Evolutionary conservation across 2,329 filamentous ascomycete genomes (phyloP).

Genomic region (Pseudocercospora ulei): DNA sequence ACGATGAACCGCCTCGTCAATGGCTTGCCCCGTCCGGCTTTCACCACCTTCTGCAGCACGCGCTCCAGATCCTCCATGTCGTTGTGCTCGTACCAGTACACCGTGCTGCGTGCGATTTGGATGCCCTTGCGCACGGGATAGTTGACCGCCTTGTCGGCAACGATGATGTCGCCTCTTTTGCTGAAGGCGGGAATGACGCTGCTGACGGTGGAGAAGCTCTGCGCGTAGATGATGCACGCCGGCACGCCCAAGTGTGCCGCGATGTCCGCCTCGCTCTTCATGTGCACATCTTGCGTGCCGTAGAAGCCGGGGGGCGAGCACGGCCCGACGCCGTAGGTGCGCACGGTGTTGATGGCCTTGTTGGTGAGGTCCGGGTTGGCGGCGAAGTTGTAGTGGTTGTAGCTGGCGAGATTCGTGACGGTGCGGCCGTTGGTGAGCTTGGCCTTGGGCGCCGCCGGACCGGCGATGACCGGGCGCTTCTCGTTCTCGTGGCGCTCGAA

Average conservation of each 20-base stretch:
- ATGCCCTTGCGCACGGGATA: slow-evolving; percentile 90
- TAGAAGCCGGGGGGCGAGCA: slow-evolving; percentile 97
- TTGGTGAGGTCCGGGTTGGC: slow-evolving; percentile 86
- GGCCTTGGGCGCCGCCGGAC: slow-evolving; percentile 79
- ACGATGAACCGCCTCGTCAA: slow-evolving; percentile 91
- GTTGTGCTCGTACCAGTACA: slow-evolving; percentile 91
- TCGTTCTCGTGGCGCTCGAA: slow-evolving; percentile 77
- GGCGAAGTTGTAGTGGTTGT: slow-evolving; percentile 97
- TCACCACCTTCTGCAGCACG: slow-evolving; percentile 71
- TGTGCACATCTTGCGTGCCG: slow-evolving; percentile 94
- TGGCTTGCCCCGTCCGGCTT: slow-evolving; percentile 80
- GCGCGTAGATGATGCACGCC: slow-evolving; percentile 87
- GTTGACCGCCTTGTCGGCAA: slow-evolving; percentile 87
- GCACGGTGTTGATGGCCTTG: slow-evolving; percentile 84
- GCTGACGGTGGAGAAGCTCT: slow-evolving; percentile 93
- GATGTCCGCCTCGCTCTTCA: slow-evolving; percentile 91
- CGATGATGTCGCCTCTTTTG: slow-evolving; percentile 93
- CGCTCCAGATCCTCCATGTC: slow-evolving; percentile 88
- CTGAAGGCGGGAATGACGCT: slow-evolving; percentile 94
- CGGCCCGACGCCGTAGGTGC: slow-evolving; percentile 91
- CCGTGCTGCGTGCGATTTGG: slow-evolving; percentile 81
- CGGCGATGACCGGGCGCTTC: slow-evolving; percentile 75
- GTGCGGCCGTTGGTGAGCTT: slow-evolving; percentile 69
- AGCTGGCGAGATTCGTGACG: slow-evolving; percentile 85
- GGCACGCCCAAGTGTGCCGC: slow-evolving; percentile 79